Conservation (phyloP, 768 basidiomycete species). For the Sarcomyxa edulis region DNA sequence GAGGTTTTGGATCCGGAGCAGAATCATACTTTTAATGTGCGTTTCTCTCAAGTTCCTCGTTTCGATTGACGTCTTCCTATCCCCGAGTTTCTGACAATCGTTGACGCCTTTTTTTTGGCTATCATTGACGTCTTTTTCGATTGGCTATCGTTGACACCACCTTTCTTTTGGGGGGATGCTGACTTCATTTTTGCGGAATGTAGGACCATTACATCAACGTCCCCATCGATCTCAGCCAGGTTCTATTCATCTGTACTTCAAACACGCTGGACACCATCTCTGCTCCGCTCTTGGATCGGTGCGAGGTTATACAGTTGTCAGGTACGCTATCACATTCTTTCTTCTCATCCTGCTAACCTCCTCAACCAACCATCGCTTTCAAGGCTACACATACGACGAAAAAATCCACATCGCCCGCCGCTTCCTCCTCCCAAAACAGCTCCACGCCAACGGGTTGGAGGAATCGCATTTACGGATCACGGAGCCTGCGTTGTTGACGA, state of each 20-base stretch:
- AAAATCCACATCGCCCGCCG: slow-evolving; percentile 85
- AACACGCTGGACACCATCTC: slow-evolving; percentile 89
- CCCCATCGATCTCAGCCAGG: slow-evolving; percentile 82
- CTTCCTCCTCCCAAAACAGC: slow-evolving; percentile 88
- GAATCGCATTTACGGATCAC: slow-evolving; percentile 57
- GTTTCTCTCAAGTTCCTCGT: no score
- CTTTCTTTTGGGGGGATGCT: no score
- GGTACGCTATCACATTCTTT: slow-evolving; percentile 31
- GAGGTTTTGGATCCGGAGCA: slow-evolving; percentile 96
- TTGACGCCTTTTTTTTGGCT: no score
- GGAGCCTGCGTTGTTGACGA: slow-evolving; percentile 62
- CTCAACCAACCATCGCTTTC: not conserved
- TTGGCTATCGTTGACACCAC: no score
- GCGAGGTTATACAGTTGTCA: slow-evolving; percentile 80
- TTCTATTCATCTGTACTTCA: slow-evolving; percentile 90
- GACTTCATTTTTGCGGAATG: slow-evolving; percentile 5
- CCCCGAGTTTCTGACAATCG: no score
- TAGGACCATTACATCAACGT: slow-evolving; percentile 92
- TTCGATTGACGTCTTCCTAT: no score
- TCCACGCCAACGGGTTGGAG: slow-evolving; percentile 70
- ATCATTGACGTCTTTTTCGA: not conserved
- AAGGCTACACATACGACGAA: slow-evolving; percentile 84
- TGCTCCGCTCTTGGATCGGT: slow-evolving; percentile 82
- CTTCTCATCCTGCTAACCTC: not conserved
- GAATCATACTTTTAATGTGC: slow-evolving; percentile 74